Evolutionary conservation across 78 protist species (phyloP), one percentile per base, ranked within the genome.

Genomic region (Dictyostelium capitatum): DNA sequence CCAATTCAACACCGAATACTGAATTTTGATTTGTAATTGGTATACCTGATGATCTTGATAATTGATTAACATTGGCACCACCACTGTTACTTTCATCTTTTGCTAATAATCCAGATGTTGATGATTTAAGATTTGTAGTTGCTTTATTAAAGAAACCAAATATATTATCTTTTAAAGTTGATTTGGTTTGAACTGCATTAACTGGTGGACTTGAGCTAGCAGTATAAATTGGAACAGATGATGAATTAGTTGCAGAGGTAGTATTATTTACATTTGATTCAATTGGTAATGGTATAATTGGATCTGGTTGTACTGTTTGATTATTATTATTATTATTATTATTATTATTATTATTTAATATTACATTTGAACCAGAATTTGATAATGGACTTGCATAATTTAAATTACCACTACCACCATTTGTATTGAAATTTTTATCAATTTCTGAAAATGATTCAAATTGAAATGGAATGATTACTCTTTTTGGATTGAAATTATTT

Each of bases 131-230:
- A 65, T 65, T 81, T 11, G 48, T 81, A 3, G 62, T 64, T 57
- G 79, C 80, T 3, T 84, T 87, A 51, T 77, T 77, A 78, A 87
- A 87, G 80, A 87, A 87, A 7, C 93, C 93, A 64, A 87, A 48
- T 19, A 87, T 48, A 64, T 64, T 87, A 1, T 78, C 83, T 48
- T 77, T 77, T 8, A 74, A 32, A 6, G 91, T 43, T 53, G 32
- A n/a, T 50, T 28, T 32, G 12, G 56, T 56, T 54, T 0, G 79
- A 11, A 37, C 3, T 30, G 89, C 20, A 14, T 47, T 30, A 67
- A 17, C 9, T 67, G 75, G 75, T 32, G 75, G 41, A 32, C 43
- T 67, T 32, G 75, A 67, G 3, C 19, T 59, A 19, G 69, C 15
- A 48, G 50, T 0, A 12, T n/a, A n/a, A n/a, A n/a, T n/a, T n/a